Conservation (phyloP, 2,329 filamentous ascomycete genomes). For the Metarhizium brunneum region DNA sequence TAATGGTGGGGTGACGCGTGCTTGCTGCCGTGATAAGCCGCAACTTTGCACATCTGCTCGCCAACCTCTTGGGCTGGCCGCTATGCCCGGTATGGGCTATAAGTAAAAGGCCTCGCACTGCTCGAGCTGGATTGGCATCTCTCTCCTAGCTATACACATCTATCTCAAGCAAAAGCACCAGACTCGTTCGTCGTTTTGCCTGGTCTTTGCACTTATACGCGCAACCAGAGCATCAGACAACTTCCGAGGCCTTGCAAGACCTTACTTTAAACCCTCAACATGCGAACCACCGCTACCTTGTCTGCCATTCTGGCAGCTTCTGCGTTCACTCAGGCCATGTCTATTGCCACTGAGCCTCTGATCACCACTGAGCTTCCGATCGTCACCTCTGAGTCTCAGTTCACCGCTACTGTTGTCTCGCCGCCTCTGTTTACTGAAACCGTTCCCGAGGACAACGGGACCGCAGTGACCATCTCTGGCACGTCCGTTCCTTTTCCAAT, state of each 20-base stretch:
- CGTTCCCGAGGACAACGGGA: neutral
- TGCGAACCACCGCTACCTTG: conserved; percentile 11
- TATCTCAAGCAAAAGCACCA: too few species aligned
- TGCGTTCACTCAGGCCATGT: neutral
- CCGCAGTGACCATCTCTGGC: neutral
- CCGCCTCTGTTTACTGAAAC: neutral
- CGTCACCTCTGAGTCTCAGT: neutral
- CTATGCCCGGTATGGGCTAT: neutral
- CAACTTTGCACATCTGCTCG: neutral
- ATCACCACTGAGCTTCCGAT: neutral
- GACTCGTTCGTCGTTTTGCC: neutral
- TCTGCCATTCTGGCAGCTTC: conserved; percentile 10
- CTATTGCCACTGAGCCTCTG: neutral
- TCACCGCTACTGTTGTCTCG: neutral
- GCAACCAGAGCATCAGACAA: neutral
- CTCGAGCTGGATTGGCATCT: neutral
- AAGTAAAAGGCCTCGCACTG: neutral
- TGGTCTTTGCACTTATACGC: neutral
- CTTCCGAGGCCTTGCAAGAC: neutral
- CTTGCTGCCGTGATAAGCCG: neutral
- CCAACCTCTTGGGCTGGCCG: neutral
- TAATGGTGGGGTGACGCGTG: conserved; percentile 2
- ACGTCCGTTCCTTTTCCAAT: neutral
- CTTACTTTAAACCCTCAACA: conserved; percentile 3
- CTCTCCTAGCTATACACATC: too few species aligned